Evolutionary conservation across 352 stramenopile genomes (phyloP), one percentile per base, ranked within the genome.

Genomic region (Phytopythium kandeliae): DNA sequence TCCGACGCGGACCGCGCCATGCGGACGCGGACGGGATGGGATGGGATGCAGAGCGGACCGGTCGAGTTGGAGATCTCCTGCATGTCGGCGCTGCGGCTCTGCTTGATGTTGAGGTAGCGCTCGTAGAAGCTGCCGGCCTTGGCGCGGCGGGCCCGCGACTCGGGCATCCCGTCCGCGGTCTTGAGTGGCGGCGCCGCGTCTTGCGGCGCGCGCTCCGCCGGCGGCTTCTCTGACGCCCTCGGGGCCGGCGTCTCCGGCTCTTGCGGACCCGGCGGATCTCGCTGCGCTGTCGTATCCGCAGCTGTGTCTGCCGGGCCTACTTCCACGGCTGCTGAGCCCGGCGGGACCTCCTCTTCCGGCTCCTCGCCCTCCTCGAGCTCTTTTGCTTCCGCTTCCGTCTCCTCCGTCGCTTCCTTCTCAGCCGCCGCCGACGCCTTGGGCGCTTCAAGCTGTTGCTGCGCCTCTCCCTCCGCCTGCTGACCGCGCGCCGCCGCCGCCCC

Each of bases 41-140:
- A 10, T 11, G 28, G 28, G 28, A 33, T 11, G 28, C 28, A 33
- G 5, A 17, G 52, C 53, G 43, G 61, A 80, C 69, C 72, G 13
- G 72, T 83, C 15, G 69, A 83, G 54, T 83, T 83, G 33, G 72
- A 72, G 54, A 83, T 78, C 48, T 78, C 67, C 43, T 52, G 51
- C 31, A 58, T 48, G 19, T 24, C 16, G 17, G 6, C 24, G 19
- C 54, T 25, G 57, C 37, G 38, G 26, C 64, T 62, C 31, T 68
- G 58, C 58, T 83, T 83, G 19, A 76, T 62, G 44, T 83, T 83
- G 34, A 80, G 60, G 38, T 78, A 83, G 54, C 67, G 45, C 45
- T 83, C 72, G 48, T 80, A 80, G 31, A 80, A 57, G 36, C 51
- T 38, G 16, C 15, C 24, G 15, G 51, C 54, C 3, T 48, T 52